phyloP scores from a whole-genome alignment of 2,329 filamentous ascomycete species.

The Penicillium verrucosum region DNA sequence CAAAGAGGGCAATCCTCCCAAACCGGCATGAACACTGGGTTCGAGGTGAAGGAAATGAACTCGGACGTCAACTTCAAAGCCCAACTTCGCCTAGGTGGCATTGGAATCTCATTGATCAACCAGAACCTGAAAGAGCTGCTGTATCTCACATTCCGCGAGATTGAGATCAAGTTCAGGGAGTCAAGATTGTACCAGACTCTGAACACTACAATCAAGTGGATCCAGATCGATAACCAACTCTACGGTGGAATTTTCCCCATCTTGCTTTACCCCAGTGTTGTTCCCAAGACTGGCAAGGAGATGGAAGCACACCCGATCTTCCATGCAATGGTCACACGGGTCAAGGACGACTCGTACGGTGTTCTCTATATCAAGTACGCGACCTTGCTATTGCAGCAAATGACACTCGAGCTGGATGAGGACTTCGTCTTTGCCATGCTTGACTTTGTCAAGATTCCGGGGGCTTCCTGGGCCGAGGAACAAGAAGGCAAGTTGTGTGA shows the following conservation, averaged over 20 bases:
- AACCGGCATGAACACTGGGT: constrained; percentile 63
- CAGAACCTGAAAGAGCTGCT: constrained; percentile 86
- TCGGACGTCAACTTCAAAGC: constrained; percentile 85
- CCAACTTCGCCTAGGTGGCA: constrained; percentile 80
- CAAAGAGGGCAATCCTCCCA: constrained; percentile 56
- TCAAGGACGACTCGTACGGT: constrained; percentile 98
- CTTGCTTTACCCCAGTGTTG: constrained; percentile 93
- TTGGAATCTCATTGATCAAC: constrained; percentile 92
- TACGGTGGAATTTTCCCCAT: constrained; percentile 98
- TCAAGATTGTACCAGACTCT: constrained; percentile 92
- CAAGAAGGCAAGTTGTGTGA: constrained; percentile 85
- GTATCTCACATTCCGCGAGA: constrained; percentile 88
- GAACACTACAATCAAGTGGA: constrained; percentile 92
- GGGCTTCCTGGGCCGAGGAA: constrained; percentile 80
- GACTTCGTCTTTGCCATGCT: constrained; percentile 96
- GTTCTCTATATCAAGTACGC: constrained; percentile 99
- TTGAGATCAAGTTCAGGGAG: constrained; percentile 86
- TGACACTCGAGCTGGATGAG: constrained; percentile 96
- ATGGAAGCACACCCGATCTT: constrained; percentile 95
- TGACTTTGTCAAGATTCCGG: constrained; percentile 90
- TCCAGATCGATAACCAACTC: constrained; percentile 96
- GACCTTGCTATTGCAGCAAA: constrained; percentile 87
- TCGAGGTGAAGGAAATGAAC: constrained; percentile 91
- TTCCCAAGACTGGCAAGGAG: constrained; percentile 93
- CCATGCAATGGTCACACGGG: constrained; percentile 83